Conservation (phyloP, 1,284 basidiomycete species). For the Schizopora paradoxa region DNA sequence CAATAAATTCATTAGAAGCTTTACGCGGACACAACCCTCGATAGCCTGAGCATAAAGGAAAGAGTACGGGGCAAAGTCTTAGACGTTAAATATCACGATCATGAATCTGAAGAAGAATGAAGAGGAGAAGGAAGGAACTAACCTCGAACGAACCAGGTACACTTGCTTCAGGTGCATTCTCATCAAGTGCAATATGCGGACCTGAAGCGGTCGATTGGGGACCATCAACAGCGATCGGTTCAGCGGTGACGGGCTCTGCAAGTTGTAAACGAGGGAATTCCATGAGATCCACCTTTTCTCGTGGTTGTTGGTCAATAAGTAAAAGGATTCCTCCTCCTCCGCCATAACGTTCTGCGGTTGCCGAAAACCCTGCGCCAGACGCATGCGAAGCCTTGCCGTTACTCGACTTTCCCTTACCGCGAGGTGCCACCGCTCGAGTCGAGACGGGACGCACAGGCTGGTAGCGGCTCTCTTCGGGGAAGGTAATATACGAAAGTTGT, state of each 20-base stretch:
- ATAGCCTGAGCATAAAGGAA: too few species aligned
- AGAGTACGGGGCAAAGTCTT: too few species aligned
- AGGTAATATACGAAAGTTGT: constrained; percentile 81
- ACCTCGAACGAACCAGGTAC: constrained; percentile 79
- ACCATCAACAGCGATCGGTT: constrained; percentile 28
- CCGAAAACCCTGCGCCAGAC: constrained; percentile 26
- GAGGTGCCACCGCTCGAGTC: constrained; percentile 32
- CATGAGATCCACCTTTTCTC: constrained; percentile 68
- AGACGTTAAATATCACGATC: too few species aligned
- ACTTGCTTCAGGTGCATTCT: constrained; percentile 69
- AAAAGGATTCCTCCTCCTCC: constrained; percentile 84
- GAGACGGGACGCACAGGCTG: constrained; percentile 87
- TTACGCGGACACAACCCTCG: too few species aligned
- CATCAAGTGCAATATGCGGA: constrained; percentile 60
- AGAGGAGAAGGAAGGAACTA: too few species aligned
- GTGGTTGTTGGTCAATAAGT: constrained; percentile 62
- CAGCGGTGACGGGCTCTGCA: constrained; percentile 27
- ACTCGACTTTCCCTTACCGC: constrained; percentile 8
- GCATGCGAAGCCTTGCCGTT: constrained; percentile 34
- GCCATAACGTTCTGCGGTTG: constrained; percentile 54
- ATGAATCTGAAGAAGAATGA: too few species aligned
- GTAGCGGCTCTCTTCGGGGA: constrained; percentile 77
- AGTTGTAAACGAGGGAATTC: constrained; percentile 53
- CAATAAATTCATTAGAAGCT: too few species aligned
- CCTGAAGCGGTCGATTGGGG: constrained; percentile 22